Evolutionary conservation across 164 flowering plant genomes (phyloP).

Genomic region (Nymphaea thermarum): DNA sequence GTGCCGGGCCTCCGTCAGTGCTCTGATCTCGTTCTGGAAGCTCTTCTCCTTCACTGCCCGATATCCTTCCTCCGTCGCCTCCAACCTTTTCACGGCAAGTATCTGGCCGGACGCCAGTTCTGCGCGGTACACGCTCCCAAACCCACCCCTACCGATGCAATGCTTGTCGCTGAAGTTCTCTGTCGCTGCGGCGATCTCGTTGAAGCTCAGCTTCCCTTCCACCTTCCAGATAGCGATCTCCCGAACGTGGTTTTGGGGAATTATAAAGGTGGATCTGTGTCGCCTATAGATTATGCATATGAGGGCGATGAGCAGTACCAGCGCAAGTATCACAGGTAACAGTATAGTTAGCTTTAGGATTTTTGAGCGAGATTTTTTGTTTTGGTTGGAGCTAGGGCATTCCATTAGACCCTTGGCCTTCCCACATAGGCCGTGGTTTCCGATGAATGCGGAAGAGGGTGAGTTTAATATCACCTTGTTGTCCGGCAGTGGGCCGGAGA

Average conservation of each 20-base stretch:
- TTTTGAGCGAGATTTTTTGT: not conserved
- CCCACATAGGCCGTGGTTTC: slow-evolving; percentile 33
- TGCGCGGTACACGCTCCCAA: slow-evolving; percentile 50
- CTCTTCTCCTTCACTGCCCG: slow-evolving; percentile 18
- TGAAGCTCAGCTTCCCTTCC: slow-evolving; percentile 36
- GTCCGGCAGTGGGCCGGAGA: slow-evolving; percentile 34
- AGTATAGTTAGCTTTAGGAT: not conserved
- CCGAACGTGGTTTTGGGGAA: not conserved
- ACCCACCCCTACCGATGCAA: slow-evolving; percentile 57
- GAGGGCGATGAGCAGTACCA: not conserved
- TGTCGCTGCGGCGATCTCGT: slow-evolving; percentile 39
- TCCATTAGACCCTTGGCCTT: slow-evolving; percentile 16
- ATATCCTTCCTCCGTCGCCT: slow-evolving; percentile 17
- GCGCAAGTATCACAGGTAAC: not conserved
- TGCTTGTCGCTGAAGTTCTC: slow-evolving; percentile 31
- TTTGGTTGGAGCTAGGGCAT: not conserved
- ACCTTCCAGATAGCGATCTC: slow-evolving; percentile 36
- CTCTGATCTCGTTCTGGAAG: slow-evolving; percentile 46
- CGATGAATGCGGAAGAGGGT: slow-evolving; percentile 2
- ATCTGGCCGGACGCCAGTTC: slow-evolving; percentile 26
- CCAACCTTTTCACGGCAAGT: slow-evolving; percentile 47
- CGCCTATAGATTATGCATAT: not conserved
- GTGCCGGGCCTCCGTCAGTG: slow-evolving; percentile 46
- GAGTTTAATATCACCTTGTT: slow-evolving; percentile 9
- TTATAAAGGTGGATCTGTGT: slow-evolving; percentile 6